Evolutionary conservation across 176 grass and related monocot species (phyloP), one percentile per base, ranked within the genome.

Genomic region (Cocos nucifera): DNA sequence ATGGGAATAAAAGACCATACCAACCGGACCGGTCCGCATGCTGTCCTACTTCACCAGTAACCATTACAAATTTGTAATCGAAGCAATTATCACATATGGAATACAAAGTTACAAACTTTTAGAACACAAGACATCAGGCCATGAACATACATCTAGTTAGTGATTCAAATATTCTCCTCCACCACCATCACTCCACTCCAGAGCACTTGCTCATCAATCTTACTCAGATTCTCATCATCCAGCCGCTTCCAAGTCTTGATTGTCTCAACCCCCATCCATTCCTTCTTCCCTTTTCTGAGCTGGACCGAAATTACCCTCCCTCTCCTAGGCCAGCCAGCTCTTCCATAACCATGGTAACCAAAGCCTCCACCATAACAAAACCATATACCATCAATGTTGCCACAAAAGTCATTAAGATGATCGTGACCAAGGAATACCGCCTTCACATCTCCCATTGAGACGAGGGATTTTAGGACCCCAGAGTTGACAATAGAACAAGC

Each of bases 281-380:
- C 74, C 16, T 55, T 59, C 30, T 62, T 74, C 4, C 78, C 78
- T 76, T 88, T 92, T 44, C 58, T 79, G 8, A 97, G 88, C 3
- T 81, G 9, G 0, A 56, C 66, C 0, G 24, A 51, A 58, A 92
- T 83, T 59, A 92, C 61, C 59, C 93, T 83, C 54, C 83, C 76
- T 80, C 87, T 85, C 51, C 92, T 87, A 57, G 73, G 80, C 92
- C 92, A 91, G 4, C 79, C 59, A 26, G 78, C 61, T 61, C 82
- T 91, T 65, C 87, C 92, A 67, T 91, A 97, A 0, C 67, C 87
- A 70, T 97, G 87, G 48, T 97, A 97, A 48, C 92, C 92, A 64
- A 88, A 91, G 35, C 81, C 93, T 2, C 93, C 93, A 26, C 93
- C 92, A 83, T 97, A 97, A 75, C 87, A 97, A 62, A 92, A 85